Conservation (phyloP, 2,329 filamentous ascomycete genomes). For the Cytospora leucostoma region DNA sequence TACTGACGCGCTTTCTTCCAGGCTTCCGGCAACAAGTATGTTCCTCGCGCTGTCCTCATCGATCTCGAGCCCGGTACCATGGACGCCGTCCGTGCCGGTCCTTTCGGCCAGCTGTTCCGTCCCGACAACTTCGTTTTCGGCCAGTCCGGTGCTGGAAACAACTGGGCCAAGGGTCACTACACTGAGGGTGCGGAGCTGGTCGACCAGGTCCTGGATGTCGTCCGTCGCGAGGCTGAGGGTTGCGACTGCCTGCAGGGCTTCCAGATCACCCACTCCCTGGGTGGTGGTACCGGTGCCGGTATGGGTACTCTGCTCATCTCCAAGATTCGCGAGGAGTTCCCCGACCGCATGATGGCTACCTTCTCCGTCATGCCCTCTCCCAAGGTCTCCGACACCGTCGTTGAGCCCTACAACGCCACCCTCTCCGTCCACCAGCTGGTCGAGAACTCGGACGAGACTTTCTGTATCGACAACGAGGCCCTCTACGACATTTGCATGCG, state of each 20-base stretch:
- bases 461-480: conserved; percentile 99
- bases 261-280: conserved; percentile 99
- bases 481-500: conserved; percentile 99
- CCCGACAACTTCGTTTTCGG: conserved; percentile 99
- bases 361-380: conserved; percentile 98
- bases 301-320: conserved; percentile 99
- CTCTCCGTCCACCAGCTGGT: conserved; percentile 98
- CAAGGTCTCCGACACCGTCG: conserved; percentile 99
- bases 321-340: conserved; percentile 99
- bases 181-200: conserved; percentile 99
- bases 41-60: conserved; percentile 98
- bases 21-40: conserved; percentile 98
- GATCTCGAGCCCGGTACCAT: conserved; percentile 99
- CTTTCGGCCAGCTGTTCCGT: conserved; percentile 98
- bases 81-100: conserved; percentile 97
- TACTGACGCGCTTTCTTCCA: conserved; percentile 41
- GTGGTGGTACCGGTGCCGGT: conserved; percentile 99
- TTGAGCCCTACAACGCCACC: conserved; percentile 99
- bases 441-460: conserved; percentile 99
- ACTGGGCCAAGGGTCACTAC: conserved; percentile 99
- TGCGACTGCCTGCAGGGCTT: conserved; percentile 99
- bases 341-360: conserved; percentile 99
- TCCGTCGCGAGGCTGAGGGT: conserved; percentile 97
- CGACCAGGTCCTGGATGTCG: conserved; percentile 96
- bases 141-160: conserved; percentile 99